Evolutionary conservation across 139 green algal genomes (phyloP).

Genomic region (Volvox africanus): DNA sequence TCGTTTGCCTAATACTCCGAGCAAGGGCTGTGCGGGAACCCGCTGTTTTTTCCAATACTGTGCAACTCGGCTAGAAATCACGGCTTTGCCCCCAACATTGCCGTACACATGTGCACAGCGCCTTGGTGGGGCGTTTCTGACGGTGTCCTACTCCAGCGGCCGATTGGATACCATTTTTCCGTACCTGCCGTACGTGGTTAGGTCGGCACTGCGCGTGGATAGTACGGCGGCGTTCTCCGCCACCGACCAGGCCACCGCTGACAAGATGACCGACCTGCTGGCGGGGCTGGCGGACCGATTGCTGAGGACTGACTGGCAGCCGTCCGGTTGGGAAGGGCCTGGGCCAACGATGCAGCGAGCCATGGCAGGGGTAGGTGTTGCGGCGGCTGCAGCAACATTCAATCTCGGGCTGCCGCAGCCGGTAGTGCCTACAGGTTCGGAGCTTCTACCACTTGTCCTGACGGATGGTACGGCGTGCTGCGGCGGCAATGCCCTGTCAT

Average conservation of each 20-base stretch:
- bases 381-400: too few relatives aligned
- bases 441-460: slow-evolving; percentile 36
- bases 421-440: too few relatives aligned
- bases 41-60: too few relatives aligned
- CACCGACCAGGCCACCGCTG: slow-evolving; percentile 45
- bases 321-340: too few relatives aligned
- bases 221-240: slow-evolving; percentile 47
- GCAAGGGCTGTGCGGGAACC: too few relatives aligned
- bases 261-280: slow-evolving; percentile 38
- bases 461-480: slow-evolving; percentile 50
- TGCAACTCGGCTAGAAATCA: too few relatives aligned
- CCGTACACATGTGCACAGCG: neutral
- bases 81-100: too few relatives aligned
- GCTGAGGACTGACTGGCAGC: neutral
- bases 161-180: slow-evolving; percentile 48
- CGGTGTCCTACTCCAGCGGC: slow-evolving; percentile 32
- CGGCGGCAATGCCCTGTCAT: slow-evolving; percentile 47
- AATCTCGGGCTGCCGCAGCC: too few relatives aligned
- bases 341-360: too few relatives aligned
- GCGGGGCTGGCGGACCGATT: neutral
- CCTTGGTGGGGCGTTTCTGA: neutral
- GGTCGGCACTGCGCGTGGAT: slow-evolving; percentile 27
- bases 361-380: too few relatives aligned
- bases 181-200: slow-evolving; percentile 35
- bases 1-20: too few relatives aligned